These are phyloP conservation scores for Ajuga reptans DNA, from an alignment of 305 asterid species.

Conservation along the genomic window DNA sequence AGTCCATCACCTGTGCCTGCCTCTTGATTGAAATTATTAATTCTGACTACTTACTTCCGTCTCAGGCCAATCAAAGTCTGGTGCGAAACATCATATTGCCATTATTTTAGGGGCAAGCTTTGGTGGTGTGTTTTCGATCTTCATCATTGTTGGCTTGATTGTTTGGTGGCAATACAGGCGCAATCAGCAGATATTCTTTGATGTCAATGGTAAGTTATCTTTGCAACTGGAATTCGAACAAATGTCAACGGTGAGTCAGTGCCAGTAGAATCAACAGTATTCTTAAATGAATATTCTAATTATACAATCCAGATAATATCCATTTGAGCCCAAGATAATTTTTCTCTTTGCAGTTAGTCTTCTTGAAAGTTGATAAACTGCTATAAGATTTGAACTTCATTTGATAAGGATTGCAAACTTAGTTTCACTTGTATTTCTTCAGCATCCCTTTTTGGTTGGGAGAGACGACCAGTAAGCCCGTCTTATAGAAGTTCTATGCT, in stretches of 20 bases:
- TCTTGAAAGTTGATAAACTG: background rate
- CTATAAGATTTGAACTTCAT: background rate
- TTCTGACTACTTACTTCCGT: conserved; percentile 12
- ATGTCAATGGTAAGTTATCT: conserved; percentile 58
- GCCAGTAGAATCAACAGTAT: background rate
- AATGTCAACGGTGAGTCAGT: background rate
- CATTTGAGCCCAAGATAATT: background rate
- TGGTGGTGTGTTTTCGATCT: conserved; percentile 44
- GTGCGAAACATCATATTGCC: conserved; percentile 49
- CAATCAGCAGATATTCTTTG: conserved; percentile 91
- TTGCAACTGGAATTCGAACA: background rate
- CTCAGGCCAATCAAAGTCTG: conserved; percentile 46
- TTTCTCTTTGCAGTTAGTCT: background rate
- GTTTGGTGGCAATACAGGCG: conserved; percentile 73
- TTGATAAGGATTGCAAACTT: too few species aligned
- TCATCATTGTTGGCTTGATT: conserved; percentile 41
- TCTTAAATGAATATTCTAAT: background rate
- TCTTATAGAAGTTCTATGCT: too few species aligned
- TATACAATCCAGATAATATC: background rate
- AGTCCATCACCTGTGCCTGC: background rate
- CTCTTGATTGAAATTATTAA: background rate
- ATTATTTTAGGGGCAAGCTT: conserved; percentile 64
- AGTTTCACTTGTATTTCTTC: too few species aligned
- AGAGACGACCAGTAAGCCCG: too few species aligned
- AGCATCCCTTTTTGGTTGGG: too few species aligned